These are phyloP conservation scores for Penicillium sp. DNA, from an alignment of 2,329 filamentous ascomycete species.

Conservation along the genomic window DNA sequence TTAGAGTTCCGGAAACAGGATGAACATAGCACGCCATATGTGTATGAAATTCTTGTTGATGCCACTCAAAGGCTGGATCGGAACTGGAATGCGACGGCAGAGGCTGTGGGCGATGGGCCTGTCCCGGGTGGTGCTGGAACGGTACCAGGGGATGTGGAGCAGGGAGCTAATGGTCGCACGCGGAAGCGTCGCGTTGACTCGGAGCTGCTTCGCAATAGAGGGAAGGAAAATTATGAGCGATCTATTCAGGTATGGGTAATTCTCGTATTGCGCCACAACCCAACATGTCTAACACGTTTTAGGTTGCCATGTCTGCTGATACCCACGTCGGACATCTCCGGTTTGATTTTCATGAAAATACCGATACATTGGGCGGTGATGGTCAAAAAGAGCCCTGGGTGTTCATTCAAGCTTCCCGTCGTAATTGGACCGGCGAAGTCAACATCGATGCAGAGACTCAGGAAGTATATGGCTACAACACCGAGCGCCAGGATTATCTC, in stretches of 20 bases:
- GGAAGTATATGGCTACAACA: slow-evolving; percentile 49
- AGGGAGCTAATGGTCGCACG: slow-evolving; percentile 46
- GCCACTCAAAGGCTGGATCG: slow-evolving; percentile 35
- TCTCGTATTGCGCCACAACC: neutral
- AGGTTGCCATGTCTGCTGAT: slow-evolving; percentile 44
- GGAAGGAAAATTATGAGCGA: neutral
- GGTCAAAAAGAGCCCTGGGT: slow-evolving; percentile 36
- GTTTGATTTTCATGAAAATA: slow-evolving; percentile 38
- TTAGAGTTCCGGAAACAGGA: slow-evolving; percentile 46
- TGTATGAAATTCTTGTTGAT: slow-evolving; percentile 49
- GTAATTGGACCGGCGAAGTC: slow-evolving; percentile 50
- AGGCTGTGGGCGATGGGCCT: slow-evolving; percentile 32
- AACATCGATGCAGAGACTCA: slow-evolving; percentile 37
- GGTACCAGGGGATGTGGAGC: slow-evolving; percentile 37
- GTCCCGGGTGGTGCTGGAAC: slow-evolving; percentile 45
- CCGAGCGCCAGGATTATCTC: slow-evolving; percentile 50
- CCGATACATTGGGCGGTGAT: neutral
- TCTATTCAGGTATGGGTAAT: slow-evolving; percentile 14
- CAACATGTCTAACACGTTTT: neutral
- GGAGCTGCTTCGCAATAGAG: neutral
- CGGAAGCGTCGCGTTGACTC: slow-evolving; percentile 24
- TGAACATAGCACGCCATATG: slow-evolving; percentile 48
- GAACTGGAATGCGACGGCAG: slow-evolving; percentile 40
- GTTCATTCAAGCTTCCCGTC: slow-evolving; percentile 47
- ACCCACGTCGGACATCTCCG: slow-evolving; percentile 47